These are phyloP conservation scores for Massariosphaeria phaeospora DNA, from an alignment of 495 filamentous ascomycete species.

Conservation along the genomic window DNA sequence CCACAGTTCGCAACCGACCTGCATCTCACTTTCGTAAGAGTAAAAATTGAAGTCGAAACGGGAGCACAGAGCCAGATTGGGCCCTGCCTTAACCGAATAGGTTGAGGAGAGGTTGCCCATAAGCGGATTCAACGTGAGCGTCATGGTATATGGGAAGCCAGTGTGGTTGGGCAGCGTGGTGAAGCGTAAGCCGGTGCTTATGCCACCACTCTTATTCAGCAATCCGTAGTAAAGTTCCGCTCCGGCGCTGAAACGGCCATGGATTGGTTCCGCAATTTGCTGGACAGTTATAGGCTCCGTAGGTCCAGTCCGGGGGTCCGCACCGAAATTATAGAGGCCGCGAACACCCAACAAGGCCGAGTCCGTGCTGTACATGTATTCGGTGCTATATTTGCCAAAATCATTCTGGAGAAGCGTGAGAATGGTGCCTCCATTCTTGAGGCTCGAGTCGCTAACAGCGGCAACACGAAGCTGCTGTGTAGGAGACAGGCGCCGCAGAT, in stretches of 20 bases:
- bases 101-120: slow-evolving; percentile 87
- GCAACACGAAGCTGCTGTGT: slow-evolving; percentile 73
- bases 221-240: slow-evolving; percentile 93
- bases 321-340: slow-evolving; percentile 91
- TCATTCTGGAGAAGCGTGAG: slow-evolving; percentile 84
- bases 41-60: slow-evolving; percentile 97
- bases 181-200: slow-evolving; percentile 77
- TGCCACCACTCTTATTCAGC: slow-evolving; percentile 82
- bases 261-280: slow-evolving; percentile 23
- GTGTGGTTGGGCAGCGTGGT: slow-evolving; percentile 83
- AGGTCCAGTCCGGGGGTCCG: slow-evolving; percentile 55
- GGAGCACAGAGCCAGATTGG: slow-evolving; percentile 75
- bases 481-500: slow-evolving; percentile 74
- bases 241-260: slow-evolving; percentile 51
- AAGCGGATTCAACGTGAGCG: slow-evolving; percentile 70
- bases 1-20: slow-evolving; percentile 88
- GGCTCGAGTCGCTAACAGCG: slow-evolving; percentile 69
- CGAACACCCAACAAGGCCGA: slow-evolving; percentile 81
- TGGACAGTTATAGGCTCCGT: slow-evolving; percentile 13
- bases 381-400: slow-evolving; percentile 78
- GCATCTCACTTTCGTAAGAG: slow-evolving; percentile 92
- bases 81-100: slow-evolving; percentile 81
- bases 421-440: slow-evolving; percentile 69
- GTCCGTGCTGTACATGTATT: slow-evolving; percentile 89
- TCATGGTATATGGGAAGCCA: slow-evolving; percentile 86